A percentile compares a stretch with the other conserved stretches of the same genome.
phyloP scores from a whole-genome alignment of 225 moss, liverwort and hornwort species.

The Polytrichum commune region DNA sequence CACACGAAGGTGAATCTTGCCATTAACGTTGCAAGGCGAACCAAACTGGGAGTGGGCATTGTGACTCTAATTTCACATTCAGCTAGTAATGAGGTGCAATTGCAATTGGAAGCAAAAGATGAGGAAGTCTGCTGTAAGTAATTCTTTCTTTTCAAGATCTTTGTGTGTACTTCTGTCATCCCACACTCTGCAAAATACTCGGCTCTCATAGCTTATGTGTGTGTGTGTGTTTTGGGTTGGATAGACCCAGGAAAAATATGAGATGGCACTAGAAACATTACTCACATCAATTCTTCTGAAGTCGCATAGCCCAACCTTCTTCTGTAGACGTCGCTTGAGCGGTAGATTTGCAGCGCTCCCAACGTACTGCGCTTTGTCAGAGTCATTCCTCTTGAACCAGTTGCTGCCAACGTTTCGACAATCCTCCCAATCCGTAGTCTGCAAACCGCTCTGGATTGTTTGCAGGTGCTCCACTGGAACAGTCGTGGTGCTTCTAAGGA shows the following conservation, averaged over 20 bases:
- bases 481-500: slow-evolving; percentile 13
- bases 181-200: background rate
- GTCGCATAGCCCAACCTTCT: slow-evolving; percentile 33
- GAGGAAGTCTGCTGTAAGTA: background rate
- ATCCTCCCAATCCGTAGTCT: slow-evolving; percentile 28
- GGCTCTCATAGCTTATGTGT: background rate
- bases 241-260: background rate
- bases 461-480: slow-evolving; percentile 36
- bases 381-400: slow-evolving; percentile 38
- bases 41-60: no score
- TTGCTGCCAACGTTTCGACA: slow-evolving; percentile 11
- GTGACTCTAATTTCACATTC: no score
- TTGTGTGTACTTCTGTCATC: background rate
- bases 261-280: background rate
- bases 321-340: slow-evolving; percentile 18
- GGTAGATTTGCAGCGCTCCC: slow-evolving; percentile 28
- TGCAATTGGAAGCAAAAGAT: no score
- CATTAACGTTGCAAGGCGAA: no score
- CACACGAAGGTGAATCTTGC: no score
- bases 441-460: slow-evolving; percentile 34
- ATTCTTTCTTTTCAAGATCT: background rate
- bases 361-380: slow-evolving; percentile 37
- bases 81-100: no score
- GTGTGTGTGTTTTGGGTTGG: background rate
- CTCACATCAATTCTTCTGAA: slow-evolving; percentile 31